Evolutionary conservation across 768 basidiomycete genomes (phyloP), one percentile per base, ranked within the genome.

Genomic region (Clitopilus passeckerianus): DNA sequence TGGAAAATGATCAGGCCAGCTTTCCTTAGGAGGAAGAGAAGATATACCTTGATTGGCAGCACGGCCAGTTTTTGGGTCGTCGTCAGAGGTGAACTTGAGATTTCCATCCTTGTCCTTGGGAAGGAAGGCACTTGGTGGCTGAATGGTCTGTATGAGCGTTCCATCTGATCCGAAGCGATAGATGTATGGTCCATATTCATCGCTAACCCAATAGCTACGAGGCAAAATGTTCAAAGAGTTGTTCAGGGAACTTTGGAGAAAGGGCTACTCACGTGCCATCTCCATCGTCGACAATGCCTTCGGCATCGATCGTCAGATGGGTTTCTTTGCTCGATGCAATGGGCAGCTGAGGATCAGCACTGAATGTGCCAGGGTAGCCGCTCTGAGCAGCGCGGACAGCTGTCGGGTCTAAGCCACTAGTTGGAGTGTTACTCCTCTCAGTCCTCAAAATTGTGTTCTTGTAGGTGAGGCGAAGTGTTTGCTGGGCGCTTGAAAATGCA

Each of bases 111-210:
- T 68, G 44, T 76, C 71, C 0, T 70, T 60, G 0, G 88, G 87
- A 0, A 86, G 71, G 24, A 85, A 73, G 0, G 87, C 86, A 3
- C 73, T 64, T 0, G 85, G 85, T 0, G 86, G 85, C 64, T 82
- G 75, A 44, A 89, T 86, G 1, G 82, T 80, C 62, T 81, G 76
- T 20, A 86, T 67, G 6, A 88, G 71, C 1, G 75, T 64, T 0
- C 86, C 85, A 23, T 69, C 67, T 0, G 75, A 65, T 0, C 76
- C 70, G 68, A 82, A 82, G 15, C 74, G 77, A 68, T 87, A 86
- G 61, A 88, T 83, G 64, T 85, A 84, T 2, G 85, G 84, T 0
- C 86, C 87, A 62, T 88, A 89, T 71, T 89, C 87, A 66, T 89
- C 87, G 63, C 83, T 83, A 30, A 82, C 74, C 85, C 84, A 87